Conservation (phyloP, 208 protist species). For the Phytomonas serpens region DNA sequence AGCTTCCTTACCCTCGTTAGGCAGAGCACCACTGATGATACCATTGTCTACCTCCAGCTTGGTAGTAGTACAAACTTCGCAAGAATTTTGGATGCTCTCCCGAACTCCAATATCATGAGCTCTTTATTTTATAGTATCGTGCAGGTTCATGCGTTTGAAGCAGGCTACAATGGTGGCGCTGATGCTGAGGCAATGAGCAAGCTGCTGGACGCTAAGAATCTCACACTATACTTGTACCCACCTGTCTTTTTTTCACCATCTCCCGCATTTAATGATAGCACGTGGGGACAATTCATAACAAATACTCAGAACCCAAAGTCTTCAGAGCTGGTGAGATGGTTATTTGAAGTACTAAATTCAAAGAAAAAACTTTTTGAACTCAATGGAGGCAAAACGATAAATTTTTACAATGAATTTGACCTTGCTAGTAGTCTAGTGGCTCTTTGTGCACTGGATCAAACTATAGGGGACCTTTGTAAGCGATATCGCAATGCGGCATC, state of each 20-base stretch:
- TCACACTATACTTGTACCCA: not conserved
- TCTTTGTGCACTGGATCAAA: not conserved
- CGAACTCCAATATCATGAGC: not conserved
- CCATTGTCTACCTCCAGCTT: not conserved
- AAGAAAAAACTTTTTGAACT: not conserved
- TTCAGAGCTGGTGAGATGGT: not conserved
- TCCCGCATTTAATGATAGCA: not conserved
- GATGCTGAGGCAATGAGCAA: not conserved
- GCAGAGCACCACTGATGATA: not conserved
- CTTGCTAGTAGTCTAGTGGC: not conserved
- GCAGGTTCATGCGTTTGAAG: not conserved
- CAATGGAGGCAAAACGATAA: not conserved
- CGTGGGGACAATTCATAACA: not conserved
- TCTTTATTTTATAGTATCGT: not conserved
- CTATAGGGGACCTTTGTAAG: not conserved
- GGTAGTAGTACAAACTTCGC: not conserved
- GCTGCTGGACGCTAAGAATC: not conserved
- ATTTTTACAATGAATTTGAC: not conserved
- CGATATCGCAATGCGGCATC: not conserved
- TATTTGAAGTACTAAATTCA: not conserved
- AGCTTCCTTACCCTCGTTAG: not conserved
- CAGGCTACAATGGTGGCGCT: not conserved
- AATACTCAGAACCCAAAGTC: not conserved
- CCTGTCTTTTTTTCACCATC: not conserved
- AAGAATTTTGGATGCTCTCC: not conserved